These are phyloP conservation scores for Rhizoctonia solani DNA, from an alignment of 1,284 basidiomycete genomes.

Conservation along the genomic window DNA sequence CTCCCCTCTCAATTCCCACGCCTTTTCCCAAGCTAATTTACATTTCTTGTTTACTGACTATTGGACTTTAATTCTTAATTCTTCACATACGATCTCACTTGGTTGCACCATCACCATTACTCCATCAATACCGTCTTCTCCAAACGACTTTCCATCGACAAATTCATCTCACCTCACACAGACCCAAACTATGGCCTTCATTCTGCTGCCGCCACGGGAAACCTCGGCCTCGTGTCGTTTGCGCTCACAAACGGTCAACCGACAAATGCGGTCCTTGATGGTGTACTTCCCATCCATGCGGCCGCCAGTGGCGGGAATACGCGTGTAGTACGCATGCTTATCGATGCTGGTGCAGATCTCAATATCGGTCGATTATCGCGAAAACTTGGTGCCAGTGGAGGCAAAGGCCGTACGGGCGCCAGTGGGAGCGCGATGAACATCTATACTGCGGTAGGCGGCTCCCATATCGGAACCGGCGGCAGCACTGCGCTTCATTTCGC, in stretches of 20 bases:
- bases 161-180: constrained; percentile 44
- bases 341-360: constrained; percentile 90
- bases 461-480: constrained; percentile 18
- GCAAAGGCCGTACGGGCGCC: constrained; percentile 7
- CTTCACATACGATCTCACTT: constrained; percentile 7
- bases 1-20: background rate
- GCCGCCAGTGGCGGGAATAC: constrained; percentile 86
- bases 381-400: constrained; percentile 20
- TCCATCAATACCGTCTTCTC: constrained; percentile 2
- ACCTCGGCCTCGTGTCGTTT: constrained; percentile 84
- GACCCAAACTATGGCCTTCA: constrained; percentile 87
- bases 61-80: background rate
- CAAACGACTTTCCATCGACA: background rate
- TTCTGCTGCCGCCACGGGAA: constrained; percentile 84
- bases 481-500: constrained; percentile 90
- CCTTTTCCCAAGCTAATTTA: background rate
- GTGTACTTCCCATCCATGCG: constrained; percentile 88
- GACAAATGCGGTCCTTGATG: constrained; percentile 89
- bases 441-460: constrained; percentile 18
- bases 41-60: background rate
- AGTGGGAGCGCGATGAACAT: constrained; percentile 34
- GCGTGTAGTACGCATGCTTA: constrained; percentile 80
- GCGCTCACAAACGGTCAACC: constrained; percentile 92
- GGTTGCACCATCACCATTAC: background rate
- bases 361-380: constrained; percentile 59